These are phyloP conservation scores for Arthroderma sp. DNA, from an alignment of 2,329 filamentous ascomycete genomes.

Conservation along the genomic window DNA sequence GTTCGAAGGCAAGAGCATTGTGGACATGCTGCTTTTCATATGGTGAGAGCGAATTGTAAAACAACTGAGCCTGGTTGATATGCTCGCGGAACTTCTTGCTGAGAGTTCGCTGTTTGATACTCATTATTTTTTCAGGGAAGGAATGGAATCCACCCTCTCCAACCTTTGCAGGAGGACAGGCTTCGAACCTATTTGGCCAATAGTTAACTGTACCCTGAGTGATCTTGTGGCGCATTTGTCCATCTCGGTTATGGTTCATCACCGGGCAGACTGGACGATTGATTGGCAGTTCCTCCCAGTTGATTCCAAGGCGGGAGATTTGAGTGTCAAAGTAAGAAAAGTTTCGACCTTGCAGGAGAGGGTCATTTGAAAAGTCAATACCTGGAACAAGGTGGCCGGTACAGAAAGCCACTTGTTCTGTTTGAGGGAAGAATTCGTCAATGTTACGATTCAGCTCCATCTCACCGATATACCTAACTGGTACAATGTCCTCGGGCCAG, in stretches of 20 bases:
- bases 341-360: slow-evolving; percentile 61
- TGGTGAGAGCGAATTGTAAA: slow-evolving; percentile 63
- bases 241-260: slow-evolving; percentile 67
- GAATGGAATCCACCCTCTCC: slow-evolving; percentile 59
- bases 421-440: slow-evolving; percentile 72
- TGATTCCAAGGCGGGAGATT: slow-evolving; percentile 56
- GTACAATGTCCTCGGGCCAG: slow-evolving; percentile 68
- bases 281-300: slow-evolving; percentile 67
- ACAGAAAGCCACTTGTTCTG: slow-evolving; percentile 73
- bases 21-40: slow-evolving; percentile 54
- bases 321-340: slow-evolving; percentile 45
- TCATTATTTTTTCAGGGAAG: slow-evolving; percentile 51
- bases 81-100: slow-evolving; percentile 69
- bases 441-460: slow-evolving; percentile 67
- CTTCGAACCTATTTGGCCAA: slow-evolving; percentile 61
- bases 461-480: slow-evolving; percentile 66
- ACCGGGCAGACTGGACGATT: slow-evolving; percentile 64
- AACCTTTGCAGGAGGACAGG: slow-evolving; percentile 49
- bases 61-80: slow-evolving; percentile 65
- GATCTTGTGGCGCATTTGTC: slow-evolving; percentile 60
- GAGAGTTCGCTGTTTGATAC: slow-evolving; percentile 53
- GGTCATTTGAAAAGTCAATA: slow-evolving; percentile 65
- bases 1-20: slow-evolving; percentile 54
- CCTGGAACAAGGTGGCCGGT: slow-evolving; percentile 69
- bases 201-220: slow-evolving; percentile 64